Percentiles rank a stretch among this genome's conserved stretches.
Conservation (phyloP, 2,329 filamentous ascomycete genomes). For the Fusarium chlamydosporum region DNA sequence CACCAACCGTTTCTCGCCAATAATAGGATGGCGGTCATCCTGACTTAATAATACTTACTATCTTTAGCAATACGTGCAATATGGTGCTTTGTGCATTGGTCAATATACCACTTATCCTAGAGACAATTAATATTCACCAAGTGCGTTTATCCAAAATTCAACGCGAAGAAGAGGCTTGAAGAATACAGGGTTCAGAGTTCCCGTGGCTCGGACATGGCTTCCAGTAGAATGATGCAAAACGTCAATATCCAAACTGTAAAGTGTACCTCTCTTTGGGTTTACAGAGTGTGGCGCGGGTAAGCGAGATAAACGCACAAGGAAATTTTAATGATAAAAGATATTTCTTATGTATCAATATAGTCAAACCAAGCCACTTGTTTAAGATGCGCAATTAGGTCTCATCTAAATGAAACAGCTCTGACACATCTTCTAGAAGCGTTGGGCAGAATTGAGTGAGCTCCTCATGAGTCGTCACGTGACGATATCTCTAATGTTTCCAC, state of each 20-base stretch:
- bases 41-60: conserved; percentile 10
- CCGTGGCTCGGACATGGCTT: neutral
- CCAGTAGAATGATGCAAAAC: neutral
- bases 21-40: conserved; percentile 15
- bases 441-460: neutral
- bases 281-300: neutral
- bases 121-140: neutral
- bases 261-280: neutral
- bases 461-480: conserved; percentile 43
- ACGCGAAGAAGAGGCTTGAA: neutral
- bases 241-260: neutral
- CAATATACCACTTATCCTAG: neutral
- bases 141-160: neutral
- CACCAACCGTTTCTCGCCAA: conserved; percentile 36
- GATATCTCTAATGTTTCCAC: conserved; percentile 38
- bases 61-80: conserved; percentile 17
- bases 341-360: neutral
- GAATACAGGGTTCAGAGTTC: neutral
- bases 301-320: neutral
- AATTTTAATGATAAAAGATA: conserved; percentile 5
- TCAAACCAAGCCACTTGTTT: conserved; percentile 35
- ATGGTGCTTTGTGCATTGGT: neutral
- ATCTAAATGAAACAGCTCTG: conserved; percentile 18
- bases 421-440: conserved; percentile 7
- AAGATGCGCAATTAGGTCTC: neutral